A percentile compares a stretch with the other conserved stretches of the same genome.
These are phyloP conservation scores for Acaromyces ingoldii DNA, from an alignment of 1,284 basidiomycete genomes.

Conservation along the genomic window DNA sequence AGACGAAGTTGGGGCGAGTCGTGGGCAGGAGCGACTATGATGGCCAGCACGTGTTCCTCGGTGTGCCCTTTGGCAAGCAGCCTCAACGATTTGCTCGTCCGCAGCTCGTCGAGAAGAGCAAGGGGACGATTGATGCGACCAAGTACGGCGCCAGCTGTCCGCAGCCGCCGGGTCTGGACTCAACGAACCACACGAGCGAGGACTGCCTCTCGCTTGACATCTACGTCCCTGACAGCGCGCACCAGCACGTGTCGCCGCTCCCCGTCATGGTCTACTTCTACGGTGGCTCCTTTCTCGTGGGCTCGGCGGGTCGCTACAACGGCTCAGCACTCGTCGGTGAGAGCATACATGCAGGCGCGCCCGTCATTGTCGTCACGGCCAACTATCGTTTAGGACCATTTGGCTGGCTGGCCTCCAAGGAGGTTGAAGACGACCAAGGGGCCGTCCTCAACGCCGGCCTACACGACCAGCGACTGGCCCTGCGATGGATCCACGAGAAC, in stretches of 20 bases:
- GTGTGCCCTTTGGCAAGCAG: no score
- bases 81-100: no score
- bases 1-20: no score
- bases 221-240: neutral
- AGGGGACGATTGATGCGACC: neutral
- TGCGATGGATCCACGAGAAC: slow-evolving; percentile 62
- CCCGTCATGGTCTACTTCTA: slow-evolving; percentile 63
- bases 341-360: neutral
- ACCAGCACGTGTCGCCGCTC: slow-evolving; percentile 29
- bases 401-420: neutral
- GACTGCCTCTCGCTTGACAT: slow-evolving; percentile 10
- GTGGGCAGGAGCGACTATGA: no score
- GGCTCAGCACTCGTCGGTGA: neutral
- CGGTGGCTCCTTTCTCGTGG: neutral
- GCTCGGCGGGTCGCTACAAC: neutral
- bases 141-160: neutral
- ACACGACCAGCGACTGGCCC: slow-evolving; percentile 59
- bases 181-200: slow-evolving; percentile 2
- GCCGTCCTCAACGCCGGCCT: slow-evolving; percentile 59
- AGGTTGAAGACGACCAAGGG: slow-evolving; percentile 56
- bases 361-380: neutral
- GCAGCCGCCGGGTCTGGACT: neutral
- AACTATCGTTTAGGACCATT: neutral
- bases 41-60: no score
- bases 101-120: no score